Base-by-base conservation (phyloP, 495 filamentous ascomycete genomes). In the Hyaloscypha variabilis region DNA sequence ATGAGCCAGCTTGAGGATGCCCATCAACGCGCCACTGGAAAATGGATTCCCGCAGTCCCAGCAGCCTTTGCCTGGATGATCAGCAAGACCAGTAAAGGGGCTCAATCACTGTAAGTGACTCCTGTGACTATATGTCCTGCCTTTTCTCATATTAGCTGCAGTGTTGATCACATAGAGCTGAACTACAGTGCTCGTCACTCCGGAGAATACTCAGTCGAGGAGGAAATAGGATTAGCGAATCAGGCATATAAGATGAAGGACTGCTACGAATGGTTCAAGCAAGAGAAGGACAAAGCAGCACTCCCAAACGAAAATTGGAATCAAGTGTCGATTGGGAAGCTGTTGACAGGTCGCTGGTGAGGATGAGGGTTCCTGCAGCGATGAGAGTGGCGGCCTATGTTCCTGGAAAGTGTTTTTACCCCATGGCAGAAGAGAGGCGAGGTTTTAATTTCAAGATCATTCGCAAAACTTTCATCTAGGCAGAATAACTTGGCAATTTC, bases 191-290 rank as follows among this genome's bases (percentile, higher is more conserved):
- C 67, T 6, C 67, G 73, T 13, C 26, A 50, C 8, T 65, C 31
- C 26, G 71, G 73, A 2, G 53, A 64, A 23, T 70, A 71, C 26
- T 57, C 67, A 13, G 67, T 67, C 31, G 66, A 62, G 8, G 65
- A 58, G n/a, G 73, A 77, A 57, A 58, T 75, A 11, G 65, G 52
- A n/a, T 56, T 73, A 21, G 70, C 73, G 13, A 63, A 70, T 26
- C 61, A 66, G n/a, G 67, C 72, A 2, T 73, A 64, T 51, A 58
- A 69, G 36, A 59, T 77, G 64, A 68, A 67, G 62, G 71, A 36
- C 0, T 75, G 63, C 52, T 67, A 69, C 24, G 68, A 72, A 49
- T 74, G 74, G 74, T 65, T 57, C 28, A 21, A 29, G 17, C 34
- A n/a, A 17, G 49, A 63, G 55, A 58, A 57, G 11, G 58, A 28